Base-by-base conservation (phyloP, 2,329 filamentous ascomycete genomes). In the Xylariomycetidae sp. region DNA sequence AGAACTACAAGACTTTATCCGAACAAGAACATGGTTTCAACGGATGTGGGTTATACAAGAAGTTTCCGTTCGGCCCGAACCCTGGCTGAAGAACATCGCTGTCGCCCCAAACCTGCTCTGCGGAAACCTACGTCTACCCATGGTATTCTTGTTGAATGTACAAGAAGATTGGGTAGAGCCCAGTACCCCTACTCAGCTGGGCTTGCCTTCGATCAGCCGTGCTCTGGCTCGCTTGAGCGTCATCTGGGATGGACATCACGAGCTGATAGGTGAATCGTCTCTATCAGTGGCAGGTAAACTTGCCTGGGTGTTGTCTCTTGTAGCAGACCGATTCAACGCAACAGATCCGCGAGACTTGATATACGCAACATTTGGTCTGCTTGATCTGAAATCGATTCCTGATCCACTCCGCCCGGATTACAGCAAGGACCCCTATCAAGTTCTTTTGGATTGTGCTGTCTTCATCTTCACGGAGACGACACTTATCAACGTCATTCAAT, bases 1-100 rank as follows among this genome's bases (percentile, higher is more conserved):
- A 18, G 17, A 40, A 23, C 36, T 40, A 16, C 26, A 25, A 12
- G 25, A 40, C 5, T 34, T 46, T 30, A 22, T 44, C 10, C n/a
- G 22, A 22, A 22, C 23, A 6, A 16, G 32, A 6, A 13, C 18
- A 20, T 38, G 38, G 35, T 41, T 42, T 18, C 19, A 29, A 18
- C 25, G 40, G 13, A 44, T 38, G 18, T 34, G 36, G 39, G n/a
- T 42, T 18, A n/a, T 38, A 7, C 39, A 42, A 29, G 39, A 40
- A 18, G 35, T 43, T 3, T 29, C 35, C 8, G 37, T 42, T 16
- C 34, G 40, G 7, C 26, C 32, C 7, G 26, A 20, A 19, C 34
- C 34, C 4, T 31, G 24, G 10, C 20, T 31, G 13, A 26, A 25
- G 14, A 24, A 32, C 20, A n/a, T 30, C 6, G 30, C 29, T 3